Percentiles rank a stretch among this genome's conserved stretches.
These are phyloP conservation scores for Plectosphaerella cucumerina DNA, from an alignment of 2,329 filamentous ascomycete species.

Conservation along the genomic window DNA sequence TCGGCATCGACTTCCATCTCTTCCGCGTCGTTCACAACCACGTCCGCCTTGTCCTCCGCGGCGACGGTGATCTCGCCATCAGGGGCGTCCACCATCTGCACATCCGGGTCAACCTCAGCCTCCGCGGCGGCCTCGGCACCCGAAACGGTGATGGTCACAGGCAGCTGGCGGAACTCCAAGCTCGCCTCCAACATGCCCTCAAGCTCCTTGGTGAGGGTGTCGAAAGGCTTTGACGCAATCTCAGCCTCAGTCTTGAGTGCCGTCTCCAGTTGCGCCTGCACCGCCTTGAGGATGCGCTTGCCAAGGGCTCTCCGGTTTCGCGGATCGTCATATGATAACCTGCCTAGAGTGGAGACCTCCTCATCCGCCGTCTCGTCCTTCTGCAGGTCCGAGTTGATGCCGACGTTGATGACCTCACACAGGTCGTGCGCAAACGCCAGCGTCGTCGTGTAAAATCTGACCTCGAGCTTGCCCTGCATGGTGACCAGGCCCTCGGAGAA, in stretches of 20 bases:
- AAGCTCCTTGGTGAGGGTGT: constrained; percentile 68
- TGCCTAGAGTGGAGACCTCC: constrained; percentile 23
- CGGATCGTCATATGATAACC: constrained; percentile 59
- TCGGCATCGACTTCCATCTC: constrained; percentile 31
- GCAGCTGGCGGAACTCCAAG: constrained; percentile 47
- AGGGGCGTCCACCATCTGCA: constrained; percentile 48
- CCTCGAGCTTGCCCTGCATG: constrained; percentile 48
- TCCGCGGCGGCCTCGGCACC: constrained; percentile 33
- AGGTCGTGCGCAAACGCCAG: constrained; percentile 54
- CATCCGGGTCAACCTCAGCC: constrained; percentile 36
- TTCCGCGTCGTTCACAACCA: constrained; percentile 30
- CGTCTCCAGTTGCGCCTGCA: constrained; percentile 73
- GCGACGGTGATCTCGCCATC: constrained; percentile 43
- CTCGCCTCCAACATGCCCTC: constrained; percentile 69
- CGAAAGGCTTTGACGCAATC: constrained; percentile 64
- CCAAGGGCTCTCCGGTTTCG: constrained; percentile 81
- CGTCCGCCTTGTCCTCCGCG: constrained; percentile 19
- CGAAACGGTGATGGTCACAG: constrained; percentile 21
- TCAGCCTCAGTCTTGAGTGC: constrained; percentile 80
- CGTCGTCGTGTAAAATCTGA: constrained; percentile 54
- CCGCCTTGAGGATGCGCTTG: constrained; percentile 80
- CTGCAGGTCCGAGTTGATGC: constrained; percentile 42
- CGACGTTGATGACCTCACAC: constrained; percentile 46
- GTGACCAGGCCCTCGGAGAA: constrained; percentile 49
- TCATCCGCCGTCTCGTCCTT: constrained; percentile 16